phyloP scores from a whole-genome alignment of 495 filamentous ascomycete genomes.

The Thozetella sp. region DNA sequence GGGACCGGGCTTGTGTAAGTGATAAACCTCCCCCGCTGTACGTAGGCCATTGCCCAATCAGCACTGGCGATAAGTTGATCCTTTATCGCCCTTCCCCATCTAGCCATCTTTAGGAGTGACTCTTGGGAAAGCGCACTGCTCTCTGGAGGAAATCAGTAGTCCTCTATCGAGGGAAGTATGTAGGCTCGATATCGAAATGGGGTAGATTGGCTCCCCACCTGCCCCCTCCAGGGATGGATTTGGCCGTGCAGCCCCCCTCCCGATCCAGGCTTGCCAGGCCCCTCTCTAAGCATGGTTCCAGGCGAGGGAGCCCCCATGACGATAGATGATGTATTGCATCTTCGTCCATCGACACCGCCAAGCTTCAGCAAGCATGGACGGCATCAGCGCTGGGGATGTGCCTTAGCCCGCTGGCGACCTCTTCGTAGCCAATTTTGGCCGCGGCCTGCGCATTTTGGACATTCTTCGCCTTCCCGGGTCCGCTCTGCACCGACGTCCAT shows the following conservation, averaged over 20 bases:
- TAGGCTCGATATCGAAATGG: no score
- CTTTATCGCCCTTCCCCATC: not conserved
- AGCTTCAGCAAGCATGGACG: not conserved
- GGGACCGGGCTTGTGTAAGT: not conserved
- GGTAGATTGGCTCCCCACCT: not conserved
- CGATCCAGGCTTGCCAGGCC: no score
- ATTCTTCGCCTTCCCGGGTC: no score
- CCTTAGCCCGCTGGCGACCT: no score
- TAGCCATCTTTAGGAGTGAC: not conserved
- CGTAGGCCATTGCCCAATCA: not conserved
- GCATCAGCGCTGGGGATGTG: no score
- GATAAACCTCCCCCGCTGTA: not conserved
- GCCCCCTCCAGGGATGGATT: not conserved
- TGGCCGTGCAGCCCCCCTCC: no score
- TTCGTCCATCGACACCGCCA: not conserved
- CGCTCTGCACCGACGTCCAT: no score
- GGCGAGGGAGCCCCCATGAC: no score
- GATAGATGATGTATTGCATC: no score
- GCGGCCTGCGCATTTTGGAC: no score
- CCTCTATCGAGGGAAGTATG: not conserved
- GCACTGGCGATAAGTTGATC: not conserved
- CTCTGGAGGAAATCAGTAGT: not conserved
- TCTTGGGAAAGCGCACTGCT: not conserved
- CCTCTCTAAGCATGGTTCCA: no score
- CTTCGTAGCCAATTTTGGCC: no score